Base-by-base conservation (phyloP, 306 rosid species). In the Dalbergia cultrata region DNA sequence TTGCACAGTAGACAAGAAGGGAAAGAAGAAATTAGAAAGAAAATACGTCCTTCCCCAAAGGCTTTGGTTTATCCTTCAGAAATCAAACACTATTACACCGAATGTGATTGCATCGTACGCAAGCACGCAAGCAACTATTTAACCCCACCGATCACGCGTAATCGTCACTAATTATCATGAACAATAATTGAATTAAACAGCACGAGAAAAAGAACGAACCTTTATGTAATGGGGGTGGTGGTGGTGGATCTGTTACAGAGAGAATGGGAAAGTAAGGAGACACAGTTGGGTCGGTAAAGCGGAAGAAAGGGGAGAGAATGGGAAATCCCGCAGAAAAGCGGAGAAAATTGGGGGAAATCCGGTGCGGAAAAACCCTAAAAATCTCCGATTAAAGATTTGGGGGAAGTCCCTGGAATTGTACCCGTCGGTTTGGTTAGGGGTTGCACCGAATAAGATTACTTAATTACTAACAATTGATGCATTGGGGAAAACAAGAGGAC, bases 351-450 rank as follows among this genome's bases (percentile, higher is more conserved):
- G 52, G 70, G 72, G 80, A 70, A 67, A 81, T 82, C 67, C 79
- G 80, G 70, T 64, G 53, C 75, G 67, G 85, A 86, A 50, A 50
- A 88, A 89, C 94, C 95, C 98, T 92, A 90, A 86, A 85, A 81
- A 76, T 85, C 66, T 77, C 56, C 41, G 77, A 86, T 90, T 67
- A 26, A 74, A 50, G 82, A 85, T 66, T 78, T 67, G 82, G 80
- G 87, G 85, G 31, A 82, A 81, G 63, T 61, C 68, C 76, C 50
- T 67, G 37, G 5, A 43, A 17, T 68, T 53, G 73, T n/a, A 54
- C 3, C 2, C 3, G 31, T 26, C 2, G 31, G 26, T 19, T 54
- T n/a, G 22, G 10, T 5, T 5, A 37, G 10, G 19, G 22, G 60
- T 50, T 50, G 9, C 43, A 59, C 18, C 44, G 49, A 70, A 77